Evolutionary conservation across 2,329 filamentous ascomycete species (phyloP), one percentile per base, ranked within the genome.

Genomic region (Amesomyces nigricolor): DNA sequence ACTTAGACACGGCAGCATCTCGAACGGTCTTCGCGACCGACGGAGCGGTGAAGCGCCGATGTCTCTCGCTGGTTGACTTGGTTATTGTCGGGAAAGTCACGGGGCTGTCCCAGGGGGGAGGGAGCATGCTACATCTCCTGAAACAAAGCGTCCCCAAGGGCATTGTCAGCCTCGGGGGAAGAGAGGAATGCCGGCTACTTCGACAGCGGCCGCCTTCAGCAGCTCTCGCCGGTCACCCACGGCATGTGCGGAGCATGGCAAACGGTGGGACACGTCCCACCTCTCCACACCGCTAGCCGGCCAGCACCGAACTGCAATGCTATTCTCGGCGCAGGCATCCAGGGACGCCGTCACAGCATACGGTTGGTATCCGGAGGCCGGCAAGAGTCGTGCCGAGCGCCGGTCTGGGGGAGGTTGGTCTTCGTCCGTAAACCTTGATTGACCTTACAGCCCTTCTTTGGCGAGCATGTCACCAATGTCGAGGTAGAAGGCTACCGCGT

Each of bases 391-490:
- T 35, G 9, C 32, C 32, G 32, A 35, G 45, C 8, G 32, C 13
- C 22, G 16, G 35, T 39, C 30, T 14, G 35, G 17, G n/a, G 10
- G 14, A 26, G 0, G 78, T 26, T 82, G 0, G 83, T 85, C 40
- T 40, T 14, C 10, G 4, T 4, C 5, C 2, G 11, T 35, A 26
- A 14, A 14, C 9, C 32, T 13, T 32, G 44, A 7, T 1, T 47
- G 10, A 19, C 45, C 26, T 62, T 63, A 75, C 14, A 73, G 61
- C 16, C 81, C 83, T 65, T 89, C 85, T 63, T 84, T 86, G 2
- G 86, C 83, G 48, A 89, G 71, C 85, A 88, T 89, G 64, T 88
- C 80, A 10, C 78, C 78, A 63, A 87, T 81, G 57, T 78, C 81
- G 2, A 86, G 74, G 62, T 87, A 87, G 63, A 87, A 85, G 0